Percentiles rank a stretch among this genome's conserved stretches.
Evolutionary conservation across 371 early-diverging fungal species (phyloP).

Genomic region (Apophysomyces ossiformis): DNA sequence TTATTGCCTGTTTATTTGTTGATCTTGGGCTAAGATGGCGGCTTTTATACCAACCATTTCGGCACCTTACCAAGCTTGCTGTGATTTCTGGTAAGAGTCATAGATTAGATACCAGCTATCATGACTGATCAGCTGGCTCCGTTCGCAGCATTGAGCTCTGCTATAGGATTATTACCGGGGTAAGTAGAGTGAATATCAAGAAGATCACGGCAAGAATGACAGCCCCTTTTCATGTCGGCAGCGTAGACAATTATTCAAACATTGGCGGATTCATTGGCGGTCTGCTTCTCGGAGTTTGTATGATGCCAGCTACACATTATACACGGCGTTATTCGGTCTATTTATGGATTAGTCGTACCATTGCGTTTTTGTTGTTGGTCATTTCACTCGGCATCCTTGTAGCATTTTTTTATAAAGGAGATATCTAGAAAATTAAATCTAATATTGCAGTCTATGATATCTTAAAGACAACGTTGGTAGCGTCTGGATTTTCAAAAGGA

Average conservation of each 20-base stretch:
- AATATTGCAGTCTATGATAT: no score
- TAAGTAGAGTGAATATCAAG: constrained; percentile 54
- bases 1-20: constrained; percentile 69
- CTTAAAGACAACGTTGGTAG: no score
- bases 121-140: not conserved
- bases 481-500: no score
- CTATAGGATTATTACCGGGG: constrained; percentile 72
- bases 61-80: constrained; percentile 60
- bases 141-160: constrained; percentile 50
- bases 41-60: constrained; percentile 57
- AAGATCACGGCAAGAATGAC: constrained; percentile 59
- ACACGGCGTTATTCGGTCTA: not conserved
- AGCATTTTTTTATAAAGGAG: constrained; percentile 15
- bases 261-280: constrained; percentile 67
- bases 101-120: not conserved
- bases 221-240: not conserved
- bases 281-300: constrained; percentile 44
- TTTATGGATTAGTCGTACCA: constrained; percentile 12
- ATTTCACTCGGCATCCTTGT: constrained; percentile 1
- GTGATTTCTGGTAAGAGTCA: constrained; percentile 15
- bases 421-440: not conserved
- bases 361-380: not conserved
- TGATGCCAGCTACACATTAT: constrained; percentile 38
- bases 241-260: constrained; percentile 64
- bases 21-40: constrained; percentile 76